Conservation (phyloP, 2,329 filamentous ascomycete genomes). For the Phoma sp. region DNA sequence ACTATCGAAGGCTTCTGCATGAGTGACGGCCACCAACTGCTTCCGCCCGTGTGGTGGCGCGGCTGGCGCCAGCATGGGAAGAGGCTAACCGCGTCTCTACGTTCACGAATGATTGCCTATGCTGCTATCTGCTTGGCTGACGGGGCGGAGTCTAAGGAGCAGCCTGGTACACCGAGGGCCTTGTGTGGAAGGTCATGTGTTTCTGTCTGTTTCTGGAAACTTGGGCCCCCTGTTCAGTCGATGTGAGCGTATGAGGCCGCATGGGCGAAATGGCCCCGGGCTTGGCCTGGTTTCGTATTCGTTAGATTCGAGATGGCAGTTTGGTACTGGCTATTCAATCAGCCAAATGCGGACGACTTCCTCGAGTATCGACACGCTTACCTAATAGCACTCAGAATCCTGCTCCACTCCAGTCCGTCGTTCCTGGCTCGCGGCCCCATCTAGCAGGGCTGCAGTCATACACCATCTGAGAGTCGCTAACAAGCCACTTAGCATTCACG, state of each 20-base stretch:
- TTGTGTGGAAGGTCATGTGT: conserved; percentile 2
- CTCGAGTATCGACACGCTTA: no score
- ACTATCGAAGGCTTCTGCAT: conserved; percentile 18
- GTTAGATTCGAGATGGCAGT: neutral
- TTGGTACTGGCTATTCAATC: neutral
- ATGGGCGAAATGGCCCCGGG: neutral
- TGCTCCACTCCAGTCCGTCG: no score
- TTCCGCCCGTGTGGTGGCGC: conserved; percentile 16
- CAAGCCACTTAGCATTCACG: no score
- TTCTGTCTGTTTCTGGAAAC: neutral
- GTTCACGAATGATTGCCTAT: conserved; percentile 11
- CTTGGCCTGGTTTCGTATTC: neutral
- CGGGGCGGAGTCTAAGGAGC: neutral
- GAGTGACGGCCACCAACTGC: conserved; percentile 11
- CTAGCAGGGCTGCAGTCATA: no score
- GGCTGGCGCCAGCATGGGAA: conserved; percentile 5
- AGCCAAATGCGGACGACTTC: neutral
- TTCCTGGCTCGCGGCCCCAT: no score
- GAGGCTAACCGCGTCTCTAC: neutral
- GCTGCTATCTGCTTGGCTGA: conserved; percentile 18
- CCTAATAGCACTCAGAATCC: no score
- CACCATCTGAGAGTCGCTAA: no score
- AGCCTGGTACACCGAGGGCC: conserved; percentile 9
- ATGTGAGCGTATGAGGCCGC: conserved; percentile 1
- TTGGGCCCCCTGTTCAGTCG: neutral